phyloP scores from a whole-genome alignment of 768 basidiomycete species.

The Podaxis carcinomalis region DNA sequence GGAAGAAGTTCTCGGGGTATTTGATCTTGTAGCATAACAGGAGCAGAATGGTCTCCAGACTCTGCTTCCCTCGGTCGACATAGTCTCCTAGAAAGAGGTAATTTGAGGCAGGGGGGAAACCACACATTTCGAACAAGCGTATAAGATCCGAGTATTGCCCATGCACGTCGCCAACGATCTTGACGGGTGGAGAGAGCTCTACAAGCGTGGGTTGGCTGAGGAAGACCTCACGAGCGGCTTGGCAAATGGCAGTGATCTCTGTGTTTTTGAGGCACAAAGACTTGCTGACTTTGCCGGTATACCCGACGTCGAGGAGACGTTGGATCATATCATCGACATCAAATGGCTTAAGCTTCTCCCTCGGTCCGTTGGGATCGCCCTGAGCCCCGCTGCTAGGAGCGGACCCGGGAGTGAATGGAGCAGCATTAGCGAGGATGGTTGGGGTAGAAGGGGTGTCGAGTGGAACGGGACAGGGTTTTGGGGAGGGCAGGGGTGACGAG shows the following conservation, averaged over 20 bases:
- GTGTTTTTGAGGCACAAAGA: slow-evolving; percentile 92
- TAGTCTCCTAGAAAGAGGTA: slow-evolving; percentile 99
- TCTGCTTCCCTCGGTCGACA: slow-evolving; percentile 98
- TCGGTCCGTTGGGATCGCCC: slow-evolving; percentile 40
- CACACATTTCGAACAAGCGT: slow-evolving; percentile 98
- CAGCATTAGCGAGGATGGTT: slow-evolving; percentile 77
- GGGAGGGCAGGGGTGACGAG: slow-evolving; percentile 36
- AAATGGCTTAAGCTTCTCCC: slow-evolving; percentile 63
- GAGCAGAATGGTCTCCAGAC: slow-evolving; percentile 94
- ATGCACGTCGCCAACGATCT: slow-evolving; percentile 99
- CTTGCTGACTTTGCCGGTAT: slow-evolving; percentile 97
- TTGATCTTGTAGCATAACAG: slow-evolving; percentile 99
- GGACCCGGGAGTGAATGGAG: slow-evolving; percentile 52
- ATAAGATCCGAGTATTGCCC: slow-evolving; percentile 99
- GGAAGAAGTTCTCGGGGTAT: slow-evolving; percentile 99
- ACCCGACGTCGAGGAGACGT: slow-evolving; percentile 92
- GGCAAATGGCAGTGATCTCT: slow-evolving; percentile 92
- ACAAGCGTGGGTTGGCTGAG: slow-evolving; percentile 95
- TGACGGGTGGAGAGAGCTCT: slow-evolving; percentile 96
- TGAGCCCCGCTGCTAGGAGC: slow-evolving; percentile 32
- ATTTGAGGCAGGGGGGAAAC: slow-evolving; percentile 94
- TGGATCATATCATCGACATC: slow-evolving; percentile 99
- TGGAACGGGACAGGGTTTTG: slow-evolving; percentile 43
- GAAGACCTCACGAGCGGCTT: slow-evolving; percentile 94
- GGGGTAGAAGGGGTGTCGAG: slow-evolving; percentile 79